phyloP scores from a whole-genome alignment of 1,284 basidiomycete species.

The Amylostereum chailletii region DNA sequence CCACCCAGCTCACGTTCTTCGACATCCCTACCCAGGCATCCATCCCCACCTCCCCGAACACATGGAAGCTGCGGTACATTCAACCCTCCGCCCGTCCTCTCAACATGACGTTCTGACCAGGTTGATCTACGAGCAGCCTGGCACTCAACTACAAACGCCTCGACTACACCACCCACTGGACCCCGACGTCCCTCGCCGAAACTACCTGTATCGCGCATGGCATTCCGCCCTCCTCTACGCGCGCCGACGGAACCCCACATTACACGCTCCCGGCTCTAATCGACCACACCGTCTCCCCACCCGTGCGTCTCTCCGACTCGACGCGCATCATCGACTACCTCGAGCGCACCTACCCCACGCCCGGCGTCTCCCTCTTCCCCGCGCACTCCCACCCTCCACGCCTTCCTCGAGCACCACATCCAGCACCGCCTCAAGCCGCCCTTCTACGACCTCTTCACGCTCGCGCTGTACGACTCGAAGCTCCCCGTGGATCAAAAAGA shows the following conservation, averaged over 20 bases:
- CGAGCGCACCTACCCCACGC: slow-evolving; percentile 13
- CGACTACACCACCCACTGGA: slow-evolving; percentile 8
- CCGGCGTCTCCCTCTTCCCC: slow-evolving; percentile 5
- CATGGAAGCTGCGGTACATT: slow-evolving; percentile 12
- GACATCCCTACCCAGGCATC: slow-evolving; percentile 8
- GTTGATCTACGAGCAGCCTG: slow-evolving; percentile 2
- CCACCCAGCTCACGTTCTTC: slow-evolving; percentile 10
- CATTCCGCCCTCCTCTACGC: slow-evolving; percentile 2
- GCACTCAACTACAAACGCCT: slow-evolving; percentile 12
- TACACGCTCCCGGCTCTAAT: slow-evolving; percentile 14
- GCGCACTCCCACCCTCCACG: slow-evolving; percentile 7
- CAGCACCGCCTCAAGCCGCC: slow-evolving; percentile 2
- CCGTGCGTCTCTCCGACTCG: slow-evolving; percentile 11
- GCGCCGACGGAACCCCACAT: slow-evolving; percentile 8
- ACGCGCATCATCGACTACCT: slow-evolving; percentile 15
- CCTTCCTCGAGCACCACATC: slow-evolving; percentile 10
- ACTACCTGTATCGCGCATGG: slow-evolving; percentile 4
- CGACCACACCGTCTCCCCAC: slow-evolving; percentile 7
- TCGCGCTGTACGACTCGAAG: slow-evolving; percentile 12
- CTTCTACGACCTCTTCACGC: slow-evolving; percentile 7
- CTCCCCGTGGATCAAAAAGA: slow-evolving; percentile 8
- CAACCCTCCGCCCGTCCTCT: not conserved
- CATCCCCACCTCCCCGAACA: slow-evolving; percentile 12
- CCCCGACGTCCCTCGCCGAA: not conserved
- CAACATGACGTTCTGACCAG: not conserved